These are phyloP conservation scores for Erythrobasidium hasegawianum DNA, from an alignment of 1,284 basidiomycete species.

Conservation along the genomic window DNA sequence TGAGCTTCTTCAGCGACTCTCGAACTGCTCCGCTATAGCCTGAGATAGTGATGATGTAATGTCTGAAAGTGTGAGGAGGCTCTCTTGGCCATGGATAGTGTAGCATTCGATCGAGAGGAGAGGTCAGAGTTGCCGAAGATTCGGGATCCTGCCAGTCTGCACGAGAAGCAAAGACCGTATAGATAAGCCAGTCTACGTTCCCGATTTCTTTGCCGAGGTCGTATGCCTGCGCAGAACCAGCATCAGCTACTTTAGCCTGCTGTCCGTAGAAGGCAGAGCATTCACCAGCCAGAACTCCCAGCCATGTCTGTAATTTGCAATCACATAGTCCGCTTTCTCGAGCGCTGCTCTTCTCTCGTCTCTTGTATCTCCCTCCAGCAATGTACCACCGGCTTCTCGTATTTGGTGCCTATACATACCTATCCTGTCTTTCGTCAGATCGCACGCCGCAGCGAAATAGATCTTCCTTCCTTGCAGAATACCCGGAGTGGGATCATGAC, in stretches of 20 bases:
- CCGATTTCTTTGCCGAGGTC: conserved; percentile 63
- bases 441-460: conserved; percentile 58
- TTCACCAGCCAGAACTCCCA: conserved; percentile 59
- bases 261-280: too few relatives aligned
- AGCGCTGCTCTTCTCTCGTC: conserved; percentile 45
- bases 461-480: conserved; percentile 58
- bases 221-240: conserved; percentile 65
- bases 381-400: conserved; percentile 58
- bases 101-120: conserved; percentile 64
- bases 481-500: conserved; percentile 3
- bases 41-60: conserved; percentile 62
- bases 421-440: conserved; percentile 55
- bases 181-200: conserved; percentile 74
- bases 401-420: conserved; percentile 61
- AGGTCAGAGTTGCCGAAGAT: conserved; percentile 58
- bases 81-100: conserved; percentile 58
- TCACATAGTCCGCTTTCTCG: conserved; percentile 38
- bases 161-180: conserved; percentile 55
- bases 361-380: conserved; percentile 42
- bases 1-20: conserved; percentile 79
- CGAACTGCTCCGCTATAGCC: conserved; percentile 80
- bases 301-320: conserved; percentile 54
- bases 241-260: not conserved
- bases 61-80: conserved; percentile 45
- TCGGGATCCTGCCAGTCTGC: not conserved